Percentiles rank a stretch among this genome's conserved stretches.
Conservation (phyloP, 2,329 filamentous ascomycete genomes). For the Metarhizium robertsii region DNA sequence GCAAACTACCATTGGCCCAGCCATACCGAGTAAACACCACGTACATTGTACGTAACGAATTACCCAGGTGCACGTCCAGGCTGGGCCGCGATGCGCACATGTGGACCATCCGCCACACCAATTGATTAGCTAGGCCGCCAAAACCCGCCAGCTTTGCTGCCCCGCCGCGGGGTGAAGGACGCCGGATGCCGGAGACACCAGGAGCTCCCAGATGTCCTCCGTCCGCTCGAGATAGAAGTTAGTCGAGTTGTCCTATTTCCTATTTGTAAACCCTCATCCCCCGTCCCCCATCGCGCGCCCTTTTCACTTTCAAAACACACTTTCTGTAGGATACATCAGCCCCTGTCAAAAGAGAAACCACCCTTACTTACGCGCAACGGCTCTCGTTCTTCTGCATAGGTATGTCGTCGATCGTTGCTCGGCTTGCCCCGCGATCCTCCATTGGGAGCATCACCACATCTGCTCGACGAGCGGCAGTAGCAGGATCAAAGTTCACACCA, state of each 20-base stretch:
- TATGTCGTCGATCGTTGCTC: slow-evolving; percentile 15
- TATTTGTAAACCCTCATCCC: background rate
- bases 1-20: background rate
- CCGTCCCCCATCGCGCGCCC: background rate
- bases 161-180: slow-evolving; percentile 7
- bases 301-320: background rate
- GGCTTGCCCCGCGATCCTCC: slow-evolving; percentile 9
- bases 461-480: slow-evolving; percentile 3
- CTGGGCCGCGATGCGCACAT: background rate
- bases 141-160: background rate
- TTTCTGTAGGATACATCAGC: background rate
- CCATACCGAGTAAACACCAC: background rate
- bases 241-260: no score
- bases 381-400: slow-evolving; percentile 8
- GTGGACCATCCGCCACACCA: background rate
- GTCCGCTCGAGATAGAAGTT: background rate
- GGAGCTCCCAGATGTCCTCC: background rate
- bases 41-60: slow-evolving; percentile 5
- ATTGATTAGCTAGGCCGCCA: slow-evolving; percentile 4
- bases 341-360: background rate
- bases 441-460: slow-evolving; percentile 2
- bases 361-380: background rate
- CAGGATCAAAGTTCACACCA: slow-evolving; percentile 20
- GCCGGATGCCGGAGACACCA: background rate
- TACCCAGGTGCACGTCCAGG: background rate